Evolutionary conservation across 805 yeast species (phyloP), one percentile per base, ranked within the genome.

Genomic region (Metschnikowia proteae): DNA sequence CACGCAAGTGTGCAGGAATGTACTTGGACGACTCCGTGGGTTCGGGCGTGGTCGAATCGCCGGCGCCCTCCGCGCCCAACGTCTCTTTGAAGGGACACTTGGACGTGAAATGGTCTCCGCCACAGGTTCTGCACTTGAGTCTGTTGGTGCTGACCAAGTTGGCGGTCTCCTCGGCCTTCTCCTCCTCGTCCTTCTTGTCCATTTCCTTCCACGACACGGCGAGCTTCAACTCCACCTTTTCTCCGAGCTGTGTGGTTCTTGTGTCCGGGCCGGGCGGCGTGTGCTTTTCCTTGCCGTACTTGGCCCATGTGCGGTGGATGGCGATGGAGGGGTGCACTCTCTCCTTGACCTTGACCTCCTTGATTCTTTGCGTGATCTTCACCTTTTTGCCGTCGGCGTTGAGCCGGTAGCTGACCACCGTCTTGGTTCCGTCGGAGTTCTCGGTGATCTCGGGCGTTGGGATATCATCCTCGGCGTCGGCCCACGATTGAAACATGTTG

Each of bases 41-140:
- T 30, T 65, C 65, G 6, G 66, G 57, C 30, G 66, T 59, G 29
- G 62, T 64, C n/a, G 60, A 49, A 23, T 57, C 73, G 6, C 79
- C 75, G 32, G 76, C 72, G 34, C 73, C 68, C 33, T 73, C 76
- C 27, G 77, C 74, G 32, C 84, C 88, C 66, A 92, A 75, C 34
- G 94, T 86, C 61, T 86, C 95, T 74, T 87, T 91, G 80, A 82
- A 89, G 55, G 99, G 99, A 86, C 99, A 94, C 74, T 86, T 84
- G 67, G 89, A 74, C 37, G 97, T 87, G 80, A 84, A 88, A 78
- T 94, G 99, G 58, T 82, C 86, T 64, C 96, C 97, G 52, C 86
- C 87, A 85, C 99, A 94, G 47, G 79, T 74, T 80, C 97, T 88
- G 81, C 99, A 94, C 60, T 70, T 73, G 56, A 82, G 69, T 53